Conservation (phyloP, 1,139 yeast genomes). For the Eremothecium cymbalariae region DNA sequence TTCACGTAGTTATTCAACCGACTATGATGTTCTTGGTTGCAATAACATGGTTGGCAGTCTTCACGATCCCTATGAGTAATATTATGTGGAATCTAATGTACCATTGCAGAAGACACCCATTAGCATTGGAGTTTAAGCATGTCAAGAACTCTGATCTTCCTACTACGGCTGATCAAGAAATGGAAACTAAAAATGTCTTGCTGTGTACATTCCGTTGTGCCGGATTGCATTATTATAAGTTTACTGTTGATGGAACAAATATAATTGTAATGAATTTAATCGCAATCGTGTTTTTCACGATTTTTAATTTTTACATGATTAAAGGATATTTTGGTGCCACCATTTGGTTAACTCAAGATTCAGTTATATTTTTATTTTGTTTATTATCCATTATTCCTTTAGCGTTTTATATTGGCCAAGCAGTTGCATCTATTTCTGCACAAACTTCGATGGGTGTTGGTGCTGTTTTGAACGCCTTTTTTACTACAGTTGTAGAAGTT, state of each 20-base stretch:
- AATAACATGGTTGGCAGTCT: constrained; percentile 73
- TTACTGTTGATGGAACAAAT: constrained; percentile 93
- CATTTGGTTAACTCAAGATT: constrained; percentile 48
- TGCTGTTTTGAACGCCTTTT: constrained; percentile 95
- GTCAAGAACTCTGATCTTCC: constrained; percentile 19
- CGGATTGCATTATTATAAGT: constrained; percentile 88
- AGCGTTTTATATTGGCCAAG: constrained; percentile 97
- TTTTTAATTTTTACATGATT: constrained; percentile 64
- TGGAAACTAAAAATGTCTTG: constrained; percentile 37
- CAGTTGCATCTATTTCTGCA: constrained; percentile 96
- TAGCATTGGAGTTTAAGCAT: constrained; percentile 43
- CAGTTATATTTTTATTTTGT: constrained; percentile 59
- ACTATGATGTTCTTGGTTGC: constrained; percentile 47
- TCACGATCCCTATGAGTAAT: constrained; percentile 91
- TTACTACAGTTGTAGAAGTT: constrained; percentile 91
- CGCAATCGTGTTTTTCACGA: constrained; percentile 72
- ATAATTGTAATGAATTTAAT: constrained; percentile 82
- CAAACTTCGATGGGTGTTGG: constrained; percentile 99
- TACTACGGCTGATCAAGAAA: constrained; percentile 15
- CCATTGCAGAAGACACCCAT: constrained; percentile 84
- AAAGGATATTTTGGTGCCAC: constrained; percentile 44
- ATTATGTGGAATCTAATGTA: constrained; percentile 56
- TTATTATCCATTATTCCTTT: constrained; percentile 81
- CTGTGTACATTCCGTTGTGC: constrained; percentile 86
- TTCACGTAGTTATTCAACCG: constrained; percentile 66